Conservation (phyloP, 1,284 basidiomycete species). For the Athelia psychrophila region DNA sequence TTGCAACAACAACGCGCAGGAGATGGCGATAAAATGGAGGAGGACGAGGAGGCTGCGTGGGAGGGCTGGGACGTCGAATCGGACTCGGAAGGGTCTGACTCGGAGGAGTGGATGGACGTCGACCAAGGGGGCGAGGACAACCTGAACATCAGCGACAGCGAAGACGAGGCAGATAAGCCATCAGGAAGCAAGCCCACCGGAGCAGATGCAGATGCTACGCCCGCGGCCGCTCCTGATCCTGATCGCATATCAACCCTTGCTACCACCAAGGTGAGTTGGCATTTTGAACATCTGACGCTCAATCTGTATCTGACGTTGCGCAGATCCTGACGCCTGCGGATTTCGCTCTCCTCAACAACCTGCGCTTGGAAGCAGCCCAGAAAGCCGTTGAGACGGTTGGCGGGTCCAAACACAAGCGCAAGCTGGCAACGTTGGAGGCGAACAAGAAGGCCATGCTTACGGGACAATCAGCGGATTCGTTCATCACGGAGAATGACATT, state of each 20-base stretch:
- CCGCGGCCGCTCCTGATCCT: slow-evolving; percentile 18
- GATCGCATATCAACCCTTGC: slow-evolving; percentile 61
- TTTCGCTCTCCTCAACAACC: slow-evolving; percentile 90
- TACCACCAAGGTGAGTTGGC: slow-evolving; percentile 64
- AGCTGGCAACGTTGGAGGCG: slow-evolving; percentile 77
- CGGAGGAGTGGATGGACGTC: slow-evolving; percentile 84
- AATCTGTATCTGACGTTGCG: too few relatives aligned
- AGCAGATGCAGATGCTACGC: slow-evolving; percentile 20
- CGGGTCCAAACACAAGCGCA: slow-evolving; percentile 82
- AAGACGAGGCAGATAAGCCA: slow-evolving; percentile 62
- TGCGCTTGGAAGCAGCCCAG: slow-evolving; percentile 81
- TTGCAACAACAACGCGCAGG: slow-evolving; percentile 68
- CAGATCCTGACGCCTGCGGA: slow-evolving; percentile 98
- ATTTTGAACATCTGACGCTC: neutral
- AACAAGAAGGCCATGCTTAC: slow-evolving; percentile 50
- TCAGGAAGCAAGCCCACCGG: slow-evolving; percentile 29
- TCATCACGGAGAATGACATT: slow-evolving; percentile 91
- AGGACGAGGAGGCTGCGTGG: slow-evolving; percentile 80
- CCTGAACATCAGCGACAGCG: slow-evolving; percentile 83
- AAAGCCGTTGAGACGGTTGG: slow-evolving; percentile 71
- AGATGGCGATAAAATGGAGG: slow-evolving; percentile 55
- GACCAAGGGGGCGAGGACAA: slow-evolving; percentile 69
- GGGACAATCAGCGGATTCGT: slow-evolving; percentile 51
- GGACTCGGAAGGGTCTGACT: slow-evolving; percentile 62
- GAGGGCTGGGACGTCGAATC: slow-evolving; percentile 89